phyloP scores from a whole-genome alignment of 2,329 filamentous ascomycete genomes.

The Microdochium trichocladiopsis region DNA sequence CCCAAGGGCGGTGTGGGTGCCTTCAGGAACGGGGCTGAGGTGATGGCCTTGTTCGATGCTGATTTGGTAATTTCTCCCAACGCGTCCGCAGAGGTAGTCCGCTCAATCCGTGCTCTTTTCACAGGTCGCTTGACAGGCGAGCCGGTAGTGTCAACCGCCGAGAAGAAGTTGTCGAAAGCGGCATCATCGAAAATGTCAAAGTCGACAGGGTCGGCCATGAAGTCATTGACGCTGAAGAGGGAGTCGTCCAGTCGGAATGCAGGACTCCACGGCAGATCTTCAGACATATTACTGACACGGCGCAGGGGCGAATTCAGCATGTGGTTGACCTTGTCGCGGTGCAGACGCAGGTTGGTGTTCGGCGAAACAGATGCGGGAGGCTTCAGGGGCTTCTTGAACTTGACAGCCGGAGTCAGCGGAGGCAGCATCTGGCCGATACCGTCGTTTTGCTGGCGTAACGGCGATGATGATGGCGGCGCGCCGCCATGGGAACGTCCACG shows the following conservation, averaged over 20 bases:
- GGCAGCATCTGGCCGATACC: conserved; percentile 52
- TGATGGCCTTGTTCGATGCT: conserved; percentile 41
- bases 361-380: conserved; percentile 76
- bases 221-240: conserved; percentile 42
- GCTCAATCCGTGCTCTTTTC: conserved; percentile 54
- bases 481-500: conserved; percentile 53
- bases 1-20: conserved; percentile 31
- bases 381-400: conserved; percentile 60
- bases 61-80: conserved; percentile 54
- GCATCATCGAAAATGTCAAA: conserved; percentile 57
- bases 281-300: conserved; percentile 40
- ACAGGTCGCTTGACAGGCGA: conserved; percentile 56
- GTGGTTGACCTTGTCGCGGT: conserved; percentile 73
- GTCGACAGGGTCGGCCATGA: conserved; percentile 39
- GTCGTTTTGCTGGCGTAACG: conserved; percentile 49
- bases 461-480: conserved; percentile 59
- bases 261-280: conserved; percentile 54
- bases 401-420: conserved; percentile 76
- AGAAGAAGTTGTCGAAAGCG: conserved; percentile 31
- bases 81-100: conserved; percentile 46
- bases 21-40: conserved; percentile 43
- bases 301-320: conserved; percentile 63
- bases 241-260: conserved; percentile 58
- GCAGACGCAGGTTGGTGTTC: conserved; percentile 84
- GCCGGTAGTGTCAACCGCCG: conserved; percentile 39